These are phyloP conservation scores for Amaranthus cruentus DNA, from an alignment of 148 eudicot genomes.

Conservation along the genomic window DNA sequence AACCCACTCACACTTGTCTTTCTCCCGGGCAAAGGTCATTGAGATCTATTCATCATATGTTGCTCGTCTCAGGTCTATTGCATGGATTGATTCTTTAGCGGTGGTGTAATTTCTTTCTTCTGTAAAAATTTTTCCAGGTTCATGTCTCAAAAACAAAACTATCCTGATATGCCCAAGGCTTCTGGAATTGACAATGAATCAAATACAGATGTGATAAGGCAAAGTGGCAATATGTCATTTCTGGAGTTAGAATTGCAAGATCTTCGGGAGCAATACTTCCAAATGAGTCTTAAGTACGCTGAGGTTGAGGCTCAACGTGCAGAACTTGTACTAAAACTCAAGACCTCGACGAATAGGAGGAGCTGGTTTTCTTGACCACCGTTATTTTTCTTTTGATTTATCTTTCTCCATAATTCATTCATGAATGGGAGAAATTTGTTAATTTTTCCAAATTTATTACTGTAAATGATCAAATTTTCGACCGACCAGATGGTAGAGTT, in stretches of 20 bases:
- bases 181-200: conserved; percentile 32
- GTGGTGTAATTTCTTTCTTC: no score
- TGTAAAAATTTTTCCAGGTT: conserved; percentile 27
- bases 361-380: conserved; percentile 52
- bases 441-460: not conserved
- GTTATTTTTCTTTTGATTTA: not conserved
- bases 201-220: conserved; percentile 22
- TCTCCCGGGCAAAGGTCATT: not conserved
- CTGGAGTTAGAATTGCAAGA: conserved; percentile 71
- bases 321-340: conserved; percentile 88
- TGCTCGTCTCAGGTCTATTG: no score
- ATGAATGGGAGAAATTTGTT: not conserved
- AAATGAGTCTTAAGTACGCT: conserved; percentile 86
- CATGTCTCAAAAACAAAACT: conserved; percentile 37
- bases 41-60: no score
- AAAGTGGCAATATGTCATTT: conserved; percentile 37
- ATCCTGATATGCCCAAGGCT: conserved; percentile 21
- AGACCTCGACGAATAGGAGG: conserved; percentile 41
- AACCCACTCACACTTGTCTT: no score
- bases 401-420: not conserved
- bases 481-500: not conserved
- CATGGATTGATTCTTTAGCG: no score
- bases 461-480: not conserved
- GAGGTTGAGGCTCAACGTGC: conserved; percentile 89
- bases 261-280: conserved; percentile 68